phyloP scores from a whole-genome alignment of 495 filamentous ascomycete species.

The Astrocystis sublimbata region DNA sequence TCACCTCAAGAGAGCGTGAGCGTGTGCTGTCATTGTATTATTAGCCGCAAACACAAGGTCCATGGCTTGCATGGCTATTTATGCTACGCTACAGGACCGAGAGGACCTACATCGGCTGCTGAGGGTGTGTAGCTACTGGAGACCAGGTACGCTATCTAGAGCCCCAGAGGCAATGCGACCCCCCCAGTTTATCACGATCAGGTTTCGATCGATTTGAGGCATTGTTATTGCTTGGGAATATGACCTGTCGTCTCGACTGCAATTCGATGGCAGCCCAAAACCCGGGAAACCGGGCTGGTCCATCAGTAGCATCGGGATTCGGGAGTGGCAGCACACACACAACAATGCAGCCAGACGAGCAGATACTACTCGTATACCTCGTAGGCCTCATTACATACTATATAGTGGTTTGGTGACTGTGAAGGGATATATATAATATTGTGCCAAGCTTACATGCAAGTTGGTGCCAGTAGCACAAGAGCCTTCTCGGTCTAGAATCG shows the following conservation, averaged over 20 bases:
- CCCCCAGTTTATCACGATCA: slow-evolving; percentile 3
- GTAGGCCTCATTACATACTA: not conserved
- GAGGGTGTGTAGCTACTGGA: slow-evolving; percentile 2
- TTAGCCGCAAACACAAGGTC: slow-evolving; percentile 16
- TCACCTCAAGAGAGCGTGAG: not conserved
- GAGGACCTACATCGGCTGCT: too few species aligned
- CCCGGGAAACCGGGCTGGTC: slow-evolving; percentile 20
- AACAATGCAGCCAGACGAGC: too few species aligned
- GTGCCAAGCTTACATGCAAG: too few species aligned
- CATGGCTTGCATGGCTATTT: not conserved
- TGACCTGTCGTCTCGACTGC: slow-evolving; percentile 15
- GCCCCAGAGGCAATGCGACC: not conserved
- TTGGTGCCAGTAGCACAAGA: too few species aligned
- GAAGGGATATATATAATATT: too few species aligned
- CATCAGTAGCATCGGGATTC: slow-evolving; percentile 13
- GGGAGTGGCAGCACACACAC: slow-evolving; percentile 2
- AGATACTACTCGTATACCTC: not conserved
- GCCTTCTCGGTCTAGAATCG: too few species aligned
- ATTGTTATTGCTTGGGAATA: slow-evolving; percentile 3
- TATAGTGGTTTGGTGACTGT: too few species aligned
- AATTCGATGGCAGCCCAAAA: slow-evolving; percentile 16
- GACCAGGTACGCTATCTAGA: too few species aligned
- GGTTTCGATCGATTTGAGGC: slow-evolving; percentile 16
- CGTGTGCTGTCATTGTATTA: slow-evolving; percentile 3
- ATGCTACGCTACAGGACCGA: too few species aligned